Base-by-base conservation (phyloP, 176 grass and related monocot genomes). In the Paspalum vaginatum region DNA sequence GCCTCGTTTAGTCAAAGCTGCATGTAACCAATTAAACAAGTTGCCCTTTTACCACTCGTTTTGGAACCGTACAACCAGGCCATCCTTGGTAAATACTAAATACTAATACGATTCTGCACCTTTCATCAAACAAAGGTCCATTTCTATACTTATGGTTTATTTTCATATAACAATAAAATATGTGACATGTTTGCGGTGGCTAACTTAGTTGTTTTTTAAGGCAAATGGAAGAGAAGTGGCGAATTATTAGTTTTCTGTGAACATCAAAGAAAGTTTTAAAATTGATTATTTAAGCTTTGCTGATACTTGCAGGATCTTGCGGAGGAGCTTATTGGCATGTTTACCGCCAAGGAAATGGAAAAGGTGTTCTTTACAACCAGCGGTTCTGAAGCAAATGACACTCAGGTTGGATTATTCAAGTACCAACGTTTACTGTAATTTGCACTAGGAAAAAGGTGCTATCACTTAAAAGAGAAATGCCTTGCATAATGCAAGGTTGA, bases 31-130 rank as follows among this genome's bases (percentile, higher is more conserved):
- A 55, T 70, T 97, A 81, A 97, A 97, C 72, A 89, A 88, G 61
- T 83, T 97, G 63, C 94, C 94, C 40, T 97, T 97, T 74, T 97
- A 97, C 38, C 94, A 97, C 66, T 97, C 94, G 61, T 97, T 97
- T 40, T 93, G 94, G 94, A 97, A 97, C 51, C 91, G 88, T 68
- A 97, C 94, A 12, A 97, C 94, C 12, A 97, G 75, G 57, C 94
- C 94, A 24, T 93, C 94, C 43, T 57, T 97, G 91, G 94, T 97
- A 94, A 1, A 18, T 76, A 16, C n/a, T n/a, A n/a, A n/a, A n/a
- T n/a, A n/a, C n/a, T n/a, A n/a, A n/a, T n/a, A n/a, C n/a, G n/a
- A n/a, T 16, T 15, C 41, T 59, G 0, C 8, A 74, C 24, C 18
- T 22, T 40, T 57, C 5, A 42, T n/a, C 21, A 7, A 21, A 9